Percentiles rank a stretch among this genome's conserved stretches.
phyloP scores from a whole-genome alignment of 768 basidiomycete genomes.

The Podaxis sp. region DNA sequence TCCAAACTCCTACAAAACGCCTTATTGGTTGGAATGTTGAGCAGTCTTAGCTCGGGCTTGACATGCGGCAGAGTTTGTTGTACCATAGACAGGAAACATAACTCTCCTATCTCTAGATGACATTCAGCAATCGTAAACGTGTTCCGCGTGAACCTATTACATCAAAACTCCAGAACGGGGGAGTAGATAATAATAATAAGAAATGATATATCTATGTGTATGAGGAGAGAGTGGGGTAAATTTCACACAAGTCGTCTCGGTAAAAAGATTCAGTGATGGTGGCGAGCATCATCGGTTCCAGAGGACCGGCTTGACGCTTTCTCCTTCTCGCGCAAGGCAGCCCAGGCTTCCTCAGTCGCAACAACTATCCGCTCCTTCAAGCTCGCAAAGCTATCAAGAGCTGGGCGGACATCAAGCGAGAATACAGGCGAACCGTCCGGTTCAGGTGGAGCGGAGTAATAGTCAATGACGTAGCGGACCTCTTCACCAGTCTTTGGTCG shows the following conservation, averaged over 20 bases:
- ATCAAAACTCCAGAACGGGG: too few relatives aligned
- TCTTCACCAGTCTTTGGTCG: conserved; percentile 77
- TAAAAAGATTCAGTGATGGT: background rate
- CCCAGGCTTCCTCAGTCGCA: conserved; percentile 71
- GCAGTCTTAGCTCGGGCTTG: too few relatives aligned
- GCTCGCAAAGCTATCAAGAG: conserved; percentile 81
- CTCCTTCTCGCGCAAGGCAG: conserved; percentile 35
- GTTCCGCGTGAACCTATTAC: too few relatives aligned
- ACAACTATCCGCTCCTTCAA: conserved; percentile 69
- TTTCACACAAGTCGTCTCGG: background rate
- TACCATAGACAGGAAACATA: too few relatives aligned
- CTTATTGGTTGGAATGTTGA: too few relatives aligned
- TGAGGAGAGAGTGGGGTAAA: background rate
- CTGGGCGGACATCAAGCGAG: conserved; percentile 92
- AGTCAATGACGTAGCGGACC: conserved; percentile 97
- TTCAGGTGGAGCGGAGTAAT: conserved; percentile 91
- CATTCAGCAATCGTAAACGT: too few relatives aligned
- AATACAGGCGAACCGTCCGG: conserved; percentile 93
- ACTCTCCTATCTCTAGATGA: too few relatives aligned
- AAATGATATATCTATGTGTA: background rate
- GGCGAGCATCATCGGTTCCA: background rate
- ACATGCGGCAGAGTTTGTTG: too few relatives aligned
- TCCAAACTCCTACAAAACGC: too few relatives aligned
- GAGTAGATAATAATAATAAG: background rate
- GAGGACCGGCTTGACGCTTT: background rate